Conservation (phyloP, 164 flowering plant species). For the Litsea cubeba region DNA sequence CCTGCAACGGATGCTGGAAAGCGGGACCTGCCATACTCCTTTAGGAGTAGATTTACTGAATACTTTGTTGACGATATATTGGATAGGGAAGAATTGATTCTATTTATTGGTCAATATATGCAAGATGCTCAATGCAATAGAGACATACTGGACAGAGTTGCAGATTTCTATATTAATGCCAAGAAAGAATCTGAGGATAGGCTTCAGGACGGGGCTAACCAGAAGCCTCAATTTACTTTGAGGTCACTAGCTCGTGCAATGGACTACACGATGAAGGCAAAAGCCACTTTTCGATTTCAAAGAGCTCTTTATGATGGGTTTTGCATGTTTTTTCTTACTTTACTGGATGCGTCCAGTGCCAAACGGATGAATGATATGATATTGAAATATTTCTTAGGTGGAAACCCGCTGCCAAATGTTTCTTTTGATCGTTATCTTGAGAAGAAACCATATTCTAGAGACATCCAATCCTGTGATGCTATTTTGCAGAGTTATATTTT, state of each 20-base stretch:
- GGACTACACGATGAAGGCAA: slow-evolving; percentile 62
- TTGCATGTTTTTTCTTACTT: slow-evolving; percentile 83
- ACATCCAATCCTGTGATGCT: slow-evolving; percentile 18
- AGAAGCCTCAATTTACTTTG: slow-evolving; percentile 93
- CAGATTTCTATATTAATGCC: slow-evolving; percentile 64
- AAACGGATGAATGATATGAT: slow-evolving; percentile 59
- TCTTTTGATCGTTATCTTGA: slow-evolving; percentile 41
- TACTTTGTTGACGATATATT: slow-evolving; percentile 86
- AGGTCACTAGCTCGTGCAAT: slow-evolving; percentile 91
- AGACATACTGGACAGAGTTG: slow-evolving; percentile 42
- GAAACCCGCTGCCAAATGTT: slow-evolving; percentile 30
- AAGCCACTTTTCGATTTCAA: slow-evolving; percentile 41
- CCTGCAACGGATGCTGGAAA: slow-evolving; percentile 99
- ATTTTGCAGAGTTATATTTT: slow-evolving; percentile 48
- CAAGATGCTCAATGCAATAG: slow-evolving; percentile 28
- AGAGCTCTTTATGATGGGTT: slow-evolving; percentile 92
- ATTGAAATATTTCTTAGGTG: slow-evolving; percentile 34
- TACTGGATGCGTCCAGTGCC: slow-evolving; percentile 72
- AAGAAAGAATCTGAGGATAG: slow-evolving; percentile 72
- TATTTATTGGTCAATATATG: slow-evolving; percentile 56
- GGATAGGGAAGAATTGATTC: slow-evolving; percentile 64
- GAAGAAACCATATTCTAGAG: slow-evolving; percentile 1
- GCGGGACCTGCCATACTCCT: slow-evolving; percentile 66
- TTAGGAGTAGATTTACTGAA: slow-evolving; percentile 86
- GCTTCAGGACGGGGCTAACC: slow-evolving; percentile 95